A percentile compares a stretch with the other conserved stretches of the same genome.
Evolutionary conservation across 192 early-diverging fungal species (phyloP).

Genomic region (Anaeromyces robustus): DNA sequence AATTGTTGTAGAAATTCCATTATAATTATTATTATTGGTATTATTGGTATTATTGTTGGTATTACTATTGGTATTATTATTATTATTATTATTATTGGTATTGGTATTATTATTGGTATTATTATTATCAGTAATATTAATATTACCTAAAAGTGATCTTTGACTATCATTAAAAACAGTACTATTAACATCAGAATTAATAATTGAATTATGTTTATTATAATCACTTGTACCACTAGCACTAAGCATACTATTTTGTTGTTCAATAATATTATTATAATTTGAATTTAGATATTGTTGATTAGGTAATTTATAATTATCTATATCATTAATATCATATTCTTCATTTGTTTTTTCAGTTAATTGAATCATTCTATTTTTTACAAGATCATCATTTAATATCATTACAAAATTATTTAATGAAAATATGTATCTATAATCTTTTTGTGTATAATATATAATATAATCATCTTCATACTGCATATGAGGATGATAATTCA

Average conservation of each 20-base stretch:
- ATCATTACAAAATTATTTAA: neutral
- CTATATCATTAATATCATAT: neutral
- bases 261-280: no score
- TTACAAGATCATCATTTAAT: neutral
- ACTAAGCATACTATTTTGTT: no score
- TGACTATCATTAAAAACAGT: neutral
- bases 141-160: no score
- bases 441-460: neutral
- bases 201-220: neutral
- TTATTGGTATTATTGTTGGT: no score
- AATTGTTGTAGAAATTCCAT: no score
- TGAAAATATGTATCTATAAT: neutral
- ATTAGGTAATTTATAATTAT: no score
- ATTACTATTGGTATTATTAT: no score
- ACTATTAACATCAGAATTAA: neutral
- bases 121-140: no score
- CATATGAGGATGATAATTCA: neutral
- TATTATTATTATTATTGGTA: no score
- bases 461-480: neutral
- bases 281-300: no score
- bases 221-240: no score
- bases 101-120: no score
- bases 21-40: neutral
- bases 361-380: neutral
- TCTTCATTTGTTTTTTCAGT: neutral